Base-by-base conservation (phyloP, 208 protist species). In the Leishmania braziliensis region DNA sequence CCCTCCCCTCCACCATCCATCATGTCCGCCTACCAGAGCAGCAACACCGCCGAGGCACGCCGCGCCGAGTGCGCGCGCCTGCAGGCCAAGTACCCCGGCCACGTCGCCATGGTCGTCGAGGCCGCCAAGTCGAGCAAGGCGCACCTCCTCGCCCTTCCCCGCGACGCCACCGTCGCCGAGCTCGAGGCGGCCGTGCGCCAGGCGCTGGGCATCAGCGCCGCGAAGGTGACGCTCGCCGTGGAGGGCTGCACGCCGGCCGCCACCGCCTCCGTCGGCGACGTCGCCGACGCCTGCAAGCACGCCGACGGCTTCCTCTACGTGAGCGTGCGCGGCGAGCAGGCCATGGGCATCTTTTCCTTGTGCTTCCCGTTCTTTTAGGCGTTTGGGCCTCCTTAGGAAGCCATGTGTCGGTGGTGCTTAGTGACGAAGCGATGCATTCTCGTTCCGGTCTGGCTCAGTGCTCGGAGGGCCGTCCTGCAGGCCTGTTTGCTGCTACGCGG, bases 201-300 rank as follows among this genome's bases (percentile, higher is more conserved):
- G 20, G 63, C 62, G 12, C 43, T 53, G 16, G 62, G n/a, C 39
- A n/a, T 82, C 69, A 75, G 58, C 51, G 62, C 43, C 81, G 51
- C 60, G 58, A 75, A 85, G 77, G 50, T 80, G 63, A 70, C 82
- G 62, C 69, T 85, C 71, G 58, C 66, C 82, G 54, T 85, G 43
- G 54, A 79, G 77, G 82, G 79, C 72, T 82, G 82, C 77, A 78
- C 77, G 33, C 82, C 82, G 16, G 82, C 77, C 51, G 54, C 75
- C 33, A 80, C 33, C 50, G 56, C 69, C 33, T 70, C 76, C 50
- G 20, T 84, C 53, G 54, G 75, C 62, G 75, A 79, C 69, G 54
- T 84, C 65, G 74, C 66, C 66, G 75, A 70, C 65, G 65, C 65
- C 65, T 69, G 65, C 33, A 69, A 69, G 68, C 33, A n/a, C 39